Evolutionary conservation across 1,284 basidiomycete genomes (phyloP).

Genomic region (Neolentinus lepideus): DNA sequence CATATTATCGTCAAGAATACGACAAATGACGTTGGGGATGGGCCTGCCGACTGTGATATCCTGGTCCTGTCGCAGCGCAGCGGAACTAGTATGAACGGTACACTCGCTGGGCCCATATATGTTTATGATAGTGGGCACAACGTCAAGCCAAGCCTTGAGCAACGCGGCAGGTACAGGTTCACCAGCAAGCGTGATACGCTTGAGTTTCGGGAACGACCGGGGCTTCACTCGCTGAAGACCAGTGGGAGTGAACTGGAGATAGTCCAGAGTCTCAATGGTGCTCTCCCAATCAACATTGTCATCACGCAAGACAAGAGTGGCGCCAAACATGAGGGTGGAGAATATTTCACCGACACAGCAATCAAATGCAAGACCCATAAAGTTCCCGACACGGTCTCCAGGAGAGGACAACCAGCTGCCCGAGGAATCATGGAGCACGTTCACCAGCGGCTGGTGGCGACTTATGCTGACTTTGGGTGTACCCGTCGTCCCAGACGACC

Average conservation of each 20-base stretch:
- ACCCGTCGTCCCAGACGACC: too few relatives aligned
- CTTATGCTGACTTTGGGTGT: too few relatives aligned
- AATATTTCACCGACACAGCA: not conserved
- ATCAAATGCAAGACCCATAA: not conserved
- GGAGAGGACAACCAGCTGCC: not conserved
- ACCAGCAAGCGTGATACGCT: constrained; percentile 31
- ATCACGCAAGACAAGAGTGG: not conserved
- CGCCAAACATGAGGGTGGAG: not conserved
- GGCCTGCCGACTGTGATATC: constrained; percentile 46
- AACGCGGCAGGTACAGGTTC: constrained; percentile 34
- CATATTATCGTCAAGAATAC: constrained; percentile 45
- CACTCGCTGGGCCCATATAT: too few relatives aligned
- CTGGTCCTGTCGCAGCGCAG: constrained; percentile 38
- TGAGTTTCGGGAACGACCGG: not conserved
- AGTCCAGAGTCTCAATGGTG: not conserved
- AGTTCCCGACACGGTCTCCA: not conserved
- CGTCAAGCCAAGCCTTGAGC: not conserved
- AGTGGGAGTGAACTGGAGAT: not conserved
- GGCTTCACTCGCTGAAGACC: not conserved
- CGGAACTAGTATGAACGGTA: too few relatives aligned
- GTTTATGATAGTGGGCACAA: constrained; percentile 52
- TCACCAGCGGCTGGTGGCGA: too few relatives aligned
- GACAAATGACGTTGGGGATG: constrained; percentile 53
- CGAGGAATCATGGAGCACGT: too few relatives aligned
- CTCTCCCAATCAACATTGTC: not conserved